phyloP scores from a whole-genome alignment of 2,329 filamentous ascomycete genomes.

The Coniella lustricola region DNA sequence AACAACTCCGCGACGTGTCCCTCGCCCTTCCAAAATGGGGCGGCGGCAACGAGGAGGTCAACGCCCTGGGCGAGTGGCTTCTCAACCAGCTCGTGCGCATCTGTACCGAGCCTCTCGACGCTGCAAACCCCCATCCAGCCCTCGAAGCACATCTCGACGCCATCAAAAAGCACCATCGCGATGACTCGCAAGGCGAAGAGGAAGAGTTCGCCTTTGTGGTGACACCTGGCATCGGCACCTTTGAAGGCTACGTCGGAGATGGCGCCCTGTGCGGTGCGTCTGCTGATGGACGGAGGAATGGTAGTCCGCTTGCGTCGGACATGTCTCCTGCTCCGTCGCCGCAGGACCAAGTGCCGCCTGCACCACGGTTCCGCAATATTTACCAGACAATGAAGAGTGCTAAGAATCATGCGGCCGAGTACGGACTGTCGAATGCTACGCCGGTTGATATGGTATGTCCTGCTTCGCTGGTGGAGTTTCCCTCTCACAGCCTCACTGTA shows the following conservation, averaged over 20 bases:
- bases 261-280: constrained; percentile 18
- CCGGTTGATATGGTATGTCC: constrained; percentile 18
- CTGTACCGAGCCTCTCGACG: constrained; percentile 11
- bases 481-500: too few species aligned
- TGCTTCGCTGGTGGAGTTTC: too few species aligned
- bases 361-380: constrained; percentile 15
- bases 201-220: constrained; percentile 18
- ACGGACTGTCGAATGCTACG: constrained; percentile 18
- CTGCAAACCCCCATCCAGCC: neutral
- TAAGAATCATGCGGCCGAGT: constrained; percentile 10
- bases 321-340: constrained; percentile 17
- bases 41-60: constrained; percentile 16
- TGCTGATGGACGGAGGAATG: constrained; percentile 19
- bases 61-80: constrained; percentile 16
- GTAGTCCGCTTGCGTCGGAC: constrained; percentile 18
- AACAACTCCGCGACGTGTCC: constrained; percentile 17
- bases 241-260: constrained; percentile 20
- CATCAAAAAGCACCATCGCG: constrained; percentile 13
- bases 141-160: constrained; percentile 14
- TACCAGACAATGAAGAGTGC: constrained; percentile 17
- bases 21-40: constrained; percentile 19
- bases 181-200: constrained; percentile 8
- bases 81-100: constrained; percentile 14
- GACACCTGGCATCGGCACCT: constrained; percentile 19
- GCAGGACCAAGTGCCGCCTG: constrained; percentile 16